Evolutionary conservation across 2,329 filamentous ascomycete genomes (phyloP), one percentile per base, ranked within the genome.

Genomic region (Fusarium concolor): DNA sequence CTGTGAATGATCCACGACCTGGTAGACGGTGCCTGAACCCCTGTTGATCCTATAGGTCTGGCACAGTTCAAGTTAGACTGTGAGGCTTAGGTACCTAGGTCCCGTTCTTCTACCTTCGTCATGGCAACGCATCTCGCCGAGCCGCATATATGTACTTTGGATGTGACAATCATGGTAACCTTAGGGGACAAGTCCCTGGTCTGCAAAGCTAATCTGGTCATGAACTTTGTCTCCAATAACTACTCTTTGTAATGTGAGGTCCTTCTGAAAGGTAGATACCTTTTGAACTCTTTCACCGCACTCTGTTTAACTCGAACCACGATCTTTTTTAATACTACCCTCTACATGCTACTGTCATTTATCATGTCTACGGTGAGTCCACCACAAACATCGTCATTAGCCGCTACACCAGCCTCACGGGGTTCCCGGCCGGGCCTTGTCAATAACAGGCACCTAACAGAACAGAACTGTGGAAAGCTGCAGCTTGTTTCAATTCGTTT

Each of bases 81-180:
- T 59, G 42, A 62, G 71, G 56, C 24, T n/a, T n/a, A n/a, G n/a
- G n/a, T n/a, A n/a, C n/a, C 24, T 26, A 8, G 24, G 24, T 26
- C 26, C 26, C 26, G 8, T 26, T 26, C 26, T 26, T 26, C 52
- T 56, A n/a, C 44, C 28, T 71, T 73, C 52, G 68, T 73, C 71
- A 71, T 67, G 63, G 71, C 71, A 73, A 73, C 70, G 61, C 51
- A 65, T 56, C 57, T 50, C 54, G 52, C 54, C 42, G 54, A 68
- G 47, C 64, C 55, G 53, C 67, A 60, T 31, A 56, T 31, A 31
- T 46, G 39, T 62, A 59, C 46, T 41, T 24, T 39, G 26, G 38
- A 26, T 26, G 18, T 45, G 24, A 9, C 22, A 24, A 24, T 24
- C 22, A 42, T 55, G 11, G 44, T 22, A 42, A 61, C 26, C 31